phyloP scores from a whole-genome alignment of 2,329 filamentous ascomycete species.

The Colletotrichum sp. region DNA sequence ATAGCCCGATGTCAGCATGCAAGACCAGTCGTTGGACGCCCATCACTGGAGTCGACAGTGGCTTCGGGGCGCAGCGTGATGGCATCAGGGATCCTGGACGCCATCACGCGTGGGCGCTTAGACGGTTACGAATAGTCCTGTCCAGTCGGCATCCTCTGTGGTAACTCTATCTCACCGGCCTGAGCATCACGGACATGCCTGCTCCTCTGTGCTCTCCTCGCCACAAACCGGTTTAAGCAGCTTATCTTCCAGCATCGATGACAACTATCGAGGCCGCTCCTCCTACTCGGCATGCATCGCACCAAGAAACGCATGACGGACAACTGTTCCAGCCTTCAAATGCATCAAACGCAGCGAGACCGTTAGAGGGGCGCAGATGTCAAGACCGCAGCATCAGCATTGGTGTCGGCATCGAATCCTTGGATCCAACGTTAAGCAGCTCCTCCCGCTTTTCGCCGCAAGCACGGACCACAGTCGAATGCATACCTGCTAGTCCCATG shows the following conservation, averaged over 20 bases:
- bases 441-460: not conserved
- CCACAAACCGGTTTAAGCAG: not conserved
- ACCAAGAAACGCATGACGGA: not conserved
- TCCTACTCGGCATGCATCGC: not conserved
- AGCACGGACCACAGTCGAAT: not conserved
- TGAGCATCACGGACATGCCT: not conserved
- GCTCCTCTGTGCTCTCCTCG: not conserved
- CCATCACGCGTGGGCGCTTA: constrained; percentile 12
- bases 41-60: not conserved
- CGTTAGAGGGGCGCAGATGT: not conserved
- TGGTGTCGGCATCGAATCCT: not conserved
- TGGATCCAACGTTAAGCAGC: not conserved
- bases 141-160: not conserved
- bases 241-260: not conserved
- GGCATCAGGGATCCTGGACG: not conserved
- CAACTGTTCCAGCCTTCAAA: not conserved
- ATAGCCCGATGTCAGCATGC: not conserved
- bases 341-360: not conserved
- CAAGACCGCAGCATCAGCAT: not conserved
- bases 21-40: not conserved
- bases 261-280: not conserved
- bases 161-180: not conserved
- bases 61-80: constrained; percentile 10
- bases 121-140: not conserved
- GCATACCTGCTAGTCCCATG: not conserved